These are phyloP conservation scores for Coemansia sp. DNA, from an alignment of 192 early-diverging fungal species.

Conservation along the genomic window DNA sequence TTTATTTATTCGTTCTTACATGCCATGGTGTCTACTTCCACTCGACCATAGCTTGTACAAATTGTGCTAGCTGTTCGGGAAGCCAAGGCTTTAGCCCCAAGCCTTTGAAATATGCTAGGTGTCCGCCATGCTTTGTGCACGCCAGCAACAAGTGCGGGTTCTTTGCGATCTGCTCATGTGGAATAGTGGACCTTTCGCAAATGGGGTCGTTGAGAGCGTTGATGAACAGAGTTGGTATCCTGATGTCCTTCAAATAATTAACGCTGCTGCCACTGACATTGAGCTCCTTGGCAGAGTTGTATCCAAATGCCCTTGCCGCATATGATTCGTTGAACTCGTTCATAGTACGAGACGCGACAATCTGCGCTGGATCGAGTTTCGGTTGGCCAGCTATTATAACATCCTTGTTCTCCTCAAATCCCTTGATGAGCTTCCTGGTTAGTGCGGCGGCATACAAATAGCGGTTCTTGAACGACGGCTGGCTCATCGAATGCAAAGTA, in stretches of 20 bases:
- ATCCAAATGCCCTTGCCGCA: slow-evolving; percentile 76
- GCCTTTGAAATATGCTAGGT: slow-evolving; percentile 79
- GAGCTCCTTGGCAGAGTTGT: slow-evolving; percentile 79
- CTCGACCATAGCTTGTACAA: slow-evolving; percentile 42
- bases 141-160: slow-evolving; percentile 86
- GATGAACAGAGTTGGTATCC: slow-evolving; percentile 83
- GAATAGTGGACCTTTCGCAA: slow-evolving; percentile 66
- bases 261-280: slow-evolving; percentile 66
- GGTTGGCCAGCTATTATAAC: slow-evolving; percentile 58
- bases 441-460: slow-evolving; percentile 65
- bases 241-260: slow-evolving; percentile 61
- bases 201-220: slow-evolving; percentile 92
- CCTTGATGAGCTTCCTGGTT: slow-evolving; percentile 56
- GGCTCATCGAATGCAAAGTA: slow-evolving; percentile 51
- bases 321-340: slow-evolving; percentile 83
- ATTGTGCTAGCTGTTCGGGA: slow-evolving; percentile 65
- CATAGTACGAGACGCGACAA: slow-evolving; percentile 63
- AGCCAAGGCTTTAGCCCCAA: slow-evolving; percentile 58
- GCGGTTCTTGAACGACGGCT: slow-evolving; percentile 57
- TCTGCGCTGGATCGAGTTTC: slow-evolving; percentile 31
- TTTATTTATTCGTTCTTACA: slow-evolving; percentile 5
- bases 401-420: slow-evolving; percentile 54
- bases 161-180: slow-evolving; percentile 66
- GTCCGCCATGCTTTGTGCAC: slow-evolving; percentile 82
- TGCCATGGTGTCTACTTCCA: slow-evolving; percentile 12